Conservation (phyloP, 1,139 yeast species). For the Komagataea norvegica region DNA sequence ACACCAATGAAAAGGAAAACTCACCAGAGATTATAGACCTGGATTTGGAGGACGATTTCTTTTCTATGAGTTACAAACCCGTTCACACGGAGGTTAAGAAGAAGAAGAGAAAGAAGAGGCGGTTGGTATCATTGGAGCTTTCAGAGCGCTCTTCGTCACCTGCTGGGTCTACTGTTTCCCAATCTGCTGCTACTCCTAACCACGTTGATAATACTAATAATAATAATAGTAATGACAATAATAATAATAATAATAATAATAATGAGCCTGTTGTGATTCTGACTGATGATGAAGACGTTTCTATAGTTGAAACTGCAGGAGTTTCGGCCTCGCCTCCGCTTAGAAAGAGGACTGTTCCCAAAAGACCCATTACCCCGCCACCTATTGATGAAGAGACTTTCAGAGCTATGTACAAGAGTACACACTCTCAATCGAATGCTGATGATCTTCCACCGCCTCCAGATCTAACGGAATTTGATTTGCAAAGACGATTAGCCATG, state of each 20-base stretch:
- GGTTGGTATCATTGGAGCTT: slow-evolving; percentile 4
- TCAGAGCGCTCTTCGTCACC: not conserved
- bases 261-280: slow-evolving; percentile 4
- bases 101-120: slow-evolving; percentile 19
- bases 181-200: not conserved
- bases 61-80: slow-evolving; percentile 19
- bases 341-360: no score
- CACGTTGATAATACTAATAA: no score
- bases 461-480: not conserved
- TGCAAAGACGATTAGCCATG: not conserved
- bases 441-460: not conserved
- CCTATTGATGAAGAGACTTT: slow-evolving; percentile 17
- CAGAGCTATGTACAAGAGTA: slow-evolving; percentile 4
- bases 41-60: slow-evolving; percentile 24
- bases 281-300: slow-evolving; percentile 5
- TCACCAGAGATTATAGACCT: not conserved
- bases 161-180: not conserved
- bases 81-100: slow-evolving; percentile 1
- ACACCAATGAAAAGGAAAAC: no score
- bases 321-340: no score
- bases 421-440: not conserved
- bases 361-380: slow-evolving; percentile 16
- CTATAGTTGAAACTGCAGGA: slow-evolving; percentile 3
- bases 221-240: no score
- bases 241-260: not conserved